phyloP scores from a whole-genome alignment of 352 stramenopile species.

The Phytophthora fragariaefolia region DNA sequence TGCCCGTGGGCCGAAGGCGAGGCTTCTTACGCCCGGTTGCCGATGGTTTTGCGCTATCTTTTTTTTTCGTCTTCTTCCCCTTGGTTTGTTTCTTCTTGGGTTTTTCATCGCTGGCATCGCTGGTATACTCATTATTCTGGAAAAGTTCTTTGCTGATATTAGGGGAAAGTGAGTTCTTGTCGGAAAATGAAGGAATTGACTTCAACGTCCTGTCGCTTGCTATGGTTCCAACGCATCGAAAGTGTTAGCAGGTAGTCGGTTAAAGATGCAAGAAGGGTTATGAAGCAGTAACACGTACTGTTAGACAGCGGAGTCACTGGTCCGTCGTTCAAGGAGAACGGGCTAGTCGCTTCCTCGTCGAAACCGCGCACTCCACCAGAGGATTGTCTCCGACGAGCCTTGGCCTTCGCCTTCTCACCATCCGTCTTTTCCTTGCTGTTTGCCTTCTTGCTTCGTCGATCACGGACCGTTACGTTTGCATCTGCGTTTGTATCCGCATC shows the following conservation, averaged over 20 bases:
- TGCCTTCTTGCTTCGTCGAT: constrained; percentile 26
- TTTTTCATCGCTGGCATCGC: constrained; percentile 41
- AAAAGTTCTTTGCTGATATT: constrained; percentile 70
- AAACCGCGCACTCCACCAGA: constrained; percentile 51
- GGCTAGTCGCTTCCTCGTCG: constrained; percentile 49
- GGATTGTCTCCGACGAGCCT: constrained; percentile 46
- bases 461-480: constrained; percentile 38
- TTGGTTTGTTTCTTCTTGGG: constrained; percentile 40
- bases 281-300: constrained; percentile 35
- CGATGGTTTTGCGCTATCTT: constrained; percentile 21
- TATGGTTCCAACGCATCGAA: constrained; percentile 19
- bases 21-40: constrained; percentile 36
- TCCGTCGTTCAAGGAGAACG: constrained; percentile 67
- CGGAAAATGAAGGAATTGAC: constrained; percentile 62
- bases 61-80: constrained; percentile 37
- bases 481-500: constrained; percentile 31
- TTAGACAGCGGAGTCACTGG: constrained; percentile 76
- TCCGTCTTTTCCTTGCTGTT: constrained; percentile 9
- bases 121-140: constrained; percentile 36
- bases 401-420: constrained; percentile 31
- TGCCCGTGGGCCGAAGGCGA: constrained; percentile 41
- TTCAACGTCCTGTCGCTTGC: constrained; percentile 70
- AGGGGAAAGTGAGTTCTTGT: constrained; percentile 55
- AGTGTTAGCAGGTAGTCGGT: constrained; percentile 13
- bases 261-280: not conserved